Evolutionary conservation across 805 yeast species (phyloP), one percentile per base, ranked within the genome.

Genomic region (Kodamaea lidongshanica): DNA sequence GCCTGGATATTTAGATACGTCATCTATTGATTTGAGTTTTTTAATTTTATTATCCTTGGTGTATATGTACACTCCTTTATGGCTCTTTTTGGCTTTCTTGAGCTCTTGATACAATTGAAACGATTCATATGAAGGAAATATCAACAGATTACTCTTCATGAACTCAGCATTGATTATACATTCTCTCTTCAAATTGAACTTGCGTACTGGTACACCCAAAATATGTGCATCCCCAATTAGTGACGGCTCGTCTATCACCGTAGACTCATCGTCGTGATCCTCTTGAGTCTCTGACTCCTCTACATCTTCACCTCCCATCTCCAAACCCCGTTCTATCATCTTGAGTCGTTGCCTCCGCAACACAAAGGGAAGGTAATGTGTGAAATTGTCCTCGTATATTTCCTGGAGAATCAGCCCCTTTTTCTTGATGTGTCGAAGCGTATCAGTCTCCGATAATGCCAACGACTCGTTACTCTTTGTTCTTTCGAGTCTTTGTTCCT

Each of bases 391-490:
- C 16, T 43, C 44, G 39, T 46, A 64, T 3, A 58, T 45, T 0
- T 45, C 52, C 42, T 62, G 70, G n/a, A 62, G 44, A 18, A 58
- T 59, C 21, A 51, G 38, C 12, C 57, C 42, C 9, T 33, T 38
- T 16, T 34, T 35, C 16, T 27, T 17, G 15, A 31, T 21, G 14
- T 48, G 43, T 12, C 42, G 36, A 15, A 42, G 33, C 16, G 70
- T 63, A n/a, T 54, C 64, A 4, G 61, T 33, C 19, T 63, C 68
- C 3, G 67, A 59, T 9, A 61, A 40, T 4, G 57, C 55, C 12
- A 38, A 32, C 6, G 56, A 49, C 14, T 38, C 37, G 7, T 19
- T 21, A n/a, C 17, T 17, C n/a, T n/a, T n/a, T n/a, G n/a, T n/a
- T n/a, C n/a, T n/a, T n/a, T n/a, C n/a, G n/a, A n/a, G n/a, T n/a